These are phyloP conservation scores for Aspergillus diversus DNA, from an alignment of 495 filamentous ascomycete species.

Conservation along the genomic window DNA sequence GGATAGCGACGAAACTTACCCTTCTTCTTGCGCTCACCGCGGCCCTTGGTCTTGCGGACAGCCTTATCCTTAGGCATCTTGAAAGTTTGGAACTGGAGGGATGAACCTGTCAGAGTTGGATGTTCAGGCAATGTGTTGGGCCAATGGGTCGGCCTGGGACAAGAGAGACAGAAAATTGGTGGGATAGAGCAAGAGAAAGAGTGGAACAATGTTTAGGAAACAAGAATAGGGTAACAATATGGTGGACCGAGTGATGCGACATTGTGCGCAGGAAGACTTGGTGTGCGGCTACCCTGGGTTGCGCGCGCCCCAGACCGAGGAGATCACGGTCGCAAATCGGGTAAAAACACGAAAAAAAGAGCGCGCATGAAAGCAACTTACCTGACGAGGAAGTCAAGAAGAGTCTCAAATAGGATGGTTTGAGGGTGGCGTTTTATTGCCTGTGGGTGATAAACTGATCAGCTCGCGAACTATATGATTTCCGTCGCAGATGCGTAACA, in stretches of 20 bases:
- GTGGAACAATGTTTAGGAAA: constrained; percentile 12
- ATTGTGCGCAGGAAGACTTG: constrained; percentile 19
- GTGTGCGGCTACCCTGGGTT: constrained; percentile 15
- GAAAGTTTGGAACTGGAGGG: constrained; percentile 27
- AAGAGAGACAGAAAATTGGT: neutral
- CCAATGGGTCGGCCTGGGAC: neutral
- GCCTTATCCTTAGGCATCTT: constrained; percentile 79
- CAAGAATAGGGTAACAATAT: constrained; percentile 19
- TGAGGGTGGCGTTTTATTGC: constrained; percentile 18
- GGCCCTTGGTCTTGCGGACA: constrained; percentile 57
- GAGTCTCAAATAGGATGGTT: constrained; percentile 16
- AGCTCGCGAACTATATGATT: constrained; percentile 27
- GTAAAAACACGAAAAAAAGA: constrained; percentile 24
- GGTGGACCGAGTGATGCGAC: constrained; percentile 23
- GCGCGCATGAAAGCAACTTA: constrained; percentile 26
- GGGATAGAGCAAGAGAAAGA: constrained; percentile 12
- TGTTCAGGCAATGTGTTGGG: neutral
- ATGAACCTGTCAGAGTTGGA: constrained; percentile 17
- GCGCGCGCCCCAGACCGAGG: constrained; percentile 28
- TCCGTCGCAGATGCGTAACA: constrained; percentile 32
- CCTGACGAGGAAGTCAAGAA: constrained; percentile 20
- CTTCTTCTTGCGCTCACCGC: constrained; percentile 77
- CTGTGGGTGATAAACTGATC: constrained; percentile 23
- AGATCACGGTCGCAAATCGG: constrained; percentile 32
- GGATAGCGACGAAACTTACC: constrained; percentile 54